Percentiles rank a stretch among this genome's conserved stretches.
Evolutionary conservation across 2,329 filamentous ascomycete species (phyloP).

Genomic region (Claviceps fusiformis): DNA sequence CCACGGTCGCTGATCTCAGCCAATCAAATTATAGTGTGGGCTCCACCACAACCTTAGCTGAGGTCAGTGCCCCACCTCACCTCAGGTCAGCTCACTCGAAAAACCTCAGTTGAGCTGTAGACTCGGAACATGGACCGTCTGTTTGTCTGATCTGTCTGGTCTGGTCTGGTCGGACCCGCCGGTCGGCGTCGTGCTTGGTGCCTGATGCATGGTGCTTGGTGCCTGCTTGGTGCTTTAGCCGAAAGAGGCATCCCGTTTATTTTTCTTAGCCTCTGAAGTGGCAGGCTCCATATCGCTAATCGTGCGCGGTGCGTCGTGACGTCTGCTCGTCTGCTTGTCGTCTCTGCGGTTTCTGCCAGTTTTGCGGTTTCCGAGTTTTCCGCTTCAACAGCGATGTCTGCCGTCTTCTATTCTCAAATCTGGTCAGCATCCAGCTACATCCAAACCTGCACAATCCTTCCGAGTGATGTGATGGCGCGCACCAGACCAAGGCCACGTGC

Average conservation of each 20-base stretch:
- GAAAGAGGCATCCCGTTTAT: conserved; percentile 1
- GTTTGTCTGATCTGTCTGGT: background rate
- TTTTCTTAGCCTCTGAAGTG: background rate
- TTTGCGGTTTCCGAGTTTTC: background rate
- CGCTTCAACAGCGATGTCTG: background rate
- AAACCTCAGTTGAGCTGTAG: no score
- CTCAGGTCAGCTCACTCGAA: no score
- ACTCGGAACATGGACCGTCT: no score
- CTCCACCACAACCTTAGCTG: no score
- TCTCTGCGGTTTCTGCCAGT: background rate
- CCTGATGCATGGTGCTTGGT: background rate
- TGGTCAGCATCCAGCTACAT: no score
- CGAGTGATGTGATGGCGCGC: background rate
- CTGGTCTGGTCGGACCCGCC: conserved; percentile 5
- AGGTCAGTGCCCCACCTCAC: no score
- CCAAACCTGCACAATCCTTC: no score
- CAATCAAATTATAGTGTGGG: no score
- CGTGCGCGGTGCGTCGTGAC: background rate
- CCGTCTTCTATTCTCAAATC: background rate
- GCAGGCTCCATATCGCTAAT: background rate
- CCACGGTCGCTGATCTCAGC: no score
- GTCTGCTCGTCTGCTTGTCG: background rate
- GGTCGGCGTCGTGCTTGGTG: background rate
- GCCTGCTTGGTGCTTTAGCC: background rate
- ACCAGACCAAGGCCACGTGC: background rate